A percentile compares a stretch with the other conserved stretches of the same genome.
phyloP scores from a whole-genome alignment of 23 red algal species.

The Cyanidiococcus yangmingshanensis region DNA sequence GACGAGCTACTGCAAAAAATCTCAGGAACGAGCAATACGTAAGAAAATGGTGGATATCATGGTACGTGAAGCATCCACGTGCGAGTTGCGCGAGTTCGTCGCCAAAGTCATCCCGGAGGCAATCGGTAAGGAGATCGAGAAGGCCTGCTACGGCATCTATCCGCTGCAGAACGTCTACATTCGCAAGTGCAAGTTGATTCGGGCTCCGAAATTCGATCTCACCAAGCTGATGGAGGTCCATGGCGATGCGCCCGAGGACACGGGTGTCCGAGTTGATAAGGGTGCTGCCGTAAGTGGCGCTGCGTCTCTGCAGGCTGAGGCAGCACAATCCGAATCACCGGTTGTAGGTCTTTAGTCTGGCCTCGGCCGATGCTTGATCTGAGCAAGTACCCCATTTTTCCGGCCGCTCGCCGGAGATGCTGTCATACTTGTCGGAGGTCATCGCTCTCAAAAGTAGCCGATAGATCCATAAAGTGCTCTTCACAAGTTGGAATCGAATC shows the following conservation, averaged over 20 bases:
- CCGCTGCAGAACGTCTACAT: slow-evolving; percentile 87
- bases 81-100: slow-evolving; percentile 87
- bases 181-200: slow-evolving; percentile 91
- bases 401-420: no score
- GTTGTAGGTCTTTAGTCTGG: no score
- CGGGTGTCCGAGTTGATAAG: slow-evolving; percentile 48
- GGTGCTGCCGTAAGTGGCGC: slow-evolving; percentile 22
- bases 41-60: slow-evolving; percentile 97
- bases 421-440: no score
- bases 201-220: slow-evolving; percentile 88
- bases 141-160: slow-evolving; percentile 67
- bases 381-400: no score
- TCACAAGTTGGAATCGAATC: no score
- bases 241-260: slow-evolving; percentile 54
- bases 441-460: no score
- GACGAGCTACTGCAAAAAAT: slow-evolving; percentile 81
- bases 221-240: slow-evolving; percentile 99
- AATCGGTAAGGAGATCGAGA: slow-evolving; percentile 95
- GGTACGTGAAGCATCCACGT: slow-evolving; percentile 51
- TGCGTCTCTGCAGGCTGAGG: slow-evolving; percentile 8
- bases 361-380: no score
- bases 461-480: no score
- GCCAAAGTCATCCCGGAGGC: slow-evolving; percentile 87
- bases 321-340: neutral
- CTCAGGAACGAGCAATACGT: slow-evolving; percentile 81